These are phyloP conservation scores for Camelina hispida DNA, from an alignment of 345 rosid species.

Conservation along the genomic window DNA sequence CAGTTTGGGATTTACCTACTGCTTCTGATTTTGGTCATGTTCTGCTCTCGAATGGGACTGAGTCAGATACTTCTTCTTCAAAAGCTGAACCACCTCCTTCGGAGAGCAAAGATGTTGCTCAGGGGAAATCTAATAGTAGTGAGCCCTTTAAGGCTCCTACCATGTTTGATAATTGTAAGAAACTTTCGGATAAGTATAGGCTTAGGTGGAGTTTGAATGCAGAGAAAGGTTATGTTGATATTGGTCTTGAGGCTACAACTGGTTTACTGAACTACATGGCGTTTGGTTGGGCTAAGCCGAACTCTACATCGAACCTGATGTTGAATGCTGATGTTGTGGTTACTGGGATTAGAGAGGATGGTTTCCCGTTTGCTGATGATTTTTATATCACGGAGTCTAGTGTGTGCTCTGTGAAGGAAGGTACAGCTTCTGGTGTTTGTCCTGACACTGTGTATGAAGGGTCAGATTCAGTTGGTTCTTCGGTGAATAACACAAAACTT, in stretches of 20 bases:
- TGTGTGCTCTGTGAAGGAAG: slow-evolving; percentile 68
- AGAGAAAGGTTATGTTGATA: slow-evolving; percentile 62
- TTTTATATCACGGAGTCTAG: slow-evolving; percentile 69
- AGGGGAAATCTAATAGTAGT: slow-evolving; percentile 32
- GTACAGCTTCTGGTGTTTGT: slow-evolving; percentile 78
- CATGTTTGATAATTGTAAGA: slow-evolving; percentile 83
- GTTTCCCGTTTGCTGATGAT: slow-evolving; percentile 84
- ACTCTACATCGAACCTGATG: slow-evolving; percentile 59
- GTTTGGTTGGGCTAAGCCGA: slow-evolving; percentile 87
- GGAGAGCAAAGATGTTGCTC: slow-evolving; percentile 19
- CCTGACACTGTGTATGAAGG: slow-evolving; percentile 72
- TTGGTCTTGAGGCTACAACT: slow-evolving; percentile 82
- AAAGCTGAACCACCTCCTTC: slow-evolving; percentile 53
- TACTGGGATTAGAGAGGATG: slow-evolving; percentile 75
- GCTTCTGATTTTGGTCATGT: slow-evolving; percentile 86
- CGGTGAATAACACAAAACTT: slow-evolving; percentile 69
- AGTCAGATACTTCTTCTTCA: slow-evolving; percentile 41
- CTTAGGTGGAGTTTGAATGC: slow-evolving; percentile 76
- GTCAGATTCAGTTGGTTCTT: slow-evolving; percentile 47
- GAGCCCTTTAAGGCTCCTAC: slow-evolving; percentile 53
- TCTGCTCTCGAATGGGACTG: slow-evolving; percentile 50
- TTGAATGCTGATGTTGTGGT: slow-evolving; percentile 79
- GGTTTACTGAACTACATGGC: slow-evolving; percentile 79
- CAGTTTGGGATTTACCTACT: slow-evolving; percentile 74
- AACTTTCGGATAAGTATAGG: slow-evolving; percentile 65